A percentile compares a stretch with the other conserved stretches of the same genome.
Conservation (phyloP, 2,329 filamentous ascomycete genomes). For the Canariomyces notabilis region DNA sequence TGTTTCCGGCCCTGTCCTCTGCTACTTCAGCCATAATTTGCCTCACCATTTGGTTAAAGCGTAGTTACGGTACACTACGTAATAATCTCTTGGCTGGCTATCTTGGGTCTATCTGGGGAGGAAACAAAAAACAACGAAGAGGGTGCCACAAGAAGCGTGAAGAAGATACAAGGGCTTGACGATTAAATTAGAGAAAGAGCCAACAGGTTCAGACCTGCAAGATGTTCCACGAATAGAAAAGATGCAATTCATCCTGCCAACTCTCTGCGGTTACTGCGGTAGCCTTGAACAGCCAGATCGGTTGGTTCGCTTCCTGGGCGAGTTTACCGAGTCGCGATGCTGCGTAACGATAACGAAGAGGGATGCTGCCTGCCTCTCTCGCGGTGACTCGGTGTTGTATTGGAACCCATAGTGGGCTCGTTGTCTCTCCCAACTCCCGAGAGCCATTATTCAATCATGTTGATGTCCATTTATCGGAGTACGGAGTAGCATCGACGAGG, state of each 20-base stretch:
- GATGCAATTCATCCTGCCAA: conserved; percentile 11
- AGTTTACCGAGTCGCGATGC: conserved; percentile 13
- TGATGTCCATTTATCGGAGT: neutral
- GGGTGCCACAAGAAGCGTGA: neutral
- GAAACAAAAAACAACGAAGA: too few species aligned
- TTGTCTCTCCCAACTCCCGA: too few species aligned
- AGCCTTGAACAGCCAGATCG: conserved; percentile 1
- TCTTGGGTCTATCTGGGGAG: too few species aligned
- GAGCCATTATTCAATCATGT: neutral
- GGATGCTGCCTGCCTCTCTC: neutral
- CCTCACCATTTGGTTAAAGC: too few species aligned
- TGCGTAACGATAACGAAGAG: too few species aligned
- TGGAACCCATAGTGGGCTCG: too few species aligned
- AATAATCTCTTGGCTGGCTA: too few species aligned
- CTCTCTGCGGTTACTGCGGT: too few species aligned
- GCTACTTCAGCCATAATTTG: too few species aligned
- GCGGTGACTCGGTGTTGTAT: neutral
- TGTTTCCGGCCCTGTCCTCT: too few species aligned
- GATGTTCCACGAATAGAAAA: conserved; percentile 9
- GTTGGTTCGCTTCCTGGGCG: conserved; percentile 1
- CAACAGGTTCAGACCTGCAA: conserved; percentile 3
- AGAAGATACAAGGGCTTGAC: neutral
- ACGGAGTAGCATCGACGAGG: neutral
- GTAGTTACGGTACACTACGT: too few species aligned
- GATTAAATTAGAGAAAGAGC: neutral